phyloP scores from a whole-genome alignment of 768 basidiomycete species.

The Porpolomopsis calyptriformis region DNA sequence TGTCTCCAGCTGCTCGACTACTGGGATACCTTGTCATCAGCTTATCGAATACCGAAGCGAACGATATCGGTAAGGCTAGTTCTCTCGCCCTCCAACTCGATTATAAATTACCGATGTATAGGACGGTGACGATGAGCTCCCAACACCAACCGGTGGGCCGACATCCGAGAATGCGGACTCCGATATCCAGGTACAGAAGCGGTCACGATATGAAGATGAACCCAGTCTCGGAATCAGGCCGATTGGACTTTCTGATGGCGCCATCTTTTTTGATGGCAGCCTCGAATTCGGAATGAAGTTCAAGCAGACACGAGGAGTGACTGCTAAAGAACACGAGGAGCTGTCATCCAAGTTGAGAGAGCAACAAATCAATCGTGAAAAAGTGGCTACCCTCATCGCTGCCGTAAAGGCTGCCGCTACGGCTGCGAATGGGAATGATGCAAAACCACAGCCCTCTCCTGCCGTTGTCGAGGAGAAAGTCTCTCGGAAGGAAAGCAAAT shows the following conservation, averaged over 20 bases:
- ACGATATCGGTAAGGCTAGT: constrained; percentile 20
- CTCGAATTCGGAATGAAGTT: neutral
- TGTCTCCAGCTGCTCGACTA: constrained; percentile 54
- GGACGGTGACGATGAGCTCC: constrained; percentile 12
- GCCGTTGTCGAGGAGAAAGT: constrained; percentile 20
- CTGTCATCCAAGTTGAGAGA: no score
- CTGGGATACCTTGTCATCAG: constrained; percentile 71
- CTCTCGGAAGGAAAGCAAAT: constrained; percentile 26
- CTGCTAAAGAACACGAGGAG: no score
- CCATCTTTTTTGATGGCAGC: neutral
- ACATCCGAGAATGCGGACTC: neutral
- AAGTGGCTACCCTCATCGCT: constrained; percentile 5
- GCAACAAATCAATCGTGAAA: no score
- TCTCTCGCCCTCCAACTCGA: neutral
- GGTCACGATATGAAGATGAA: neutral
- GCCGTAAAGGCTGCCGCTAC: constrained; percentile 4
- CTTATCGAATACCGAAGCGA: constrained; percentile 81
- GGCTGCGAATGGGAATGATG: constrained; percentile 4
- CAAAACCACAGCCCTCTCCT: constrained; percentile 22
- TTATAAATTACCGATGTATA: neutral
- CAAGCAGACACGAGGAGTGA: no score
- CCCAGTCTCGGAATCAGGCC: constrained; percentile 5
- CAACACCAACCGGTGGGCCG: neutral
- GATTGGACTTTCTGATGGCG: neutral
- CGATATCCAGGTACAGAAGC: neutral